Evolutionary conservation across 2,329 filamentous ascomycete genomes (phyloP).

Genomic region (Alternaria sp.): DNA sequence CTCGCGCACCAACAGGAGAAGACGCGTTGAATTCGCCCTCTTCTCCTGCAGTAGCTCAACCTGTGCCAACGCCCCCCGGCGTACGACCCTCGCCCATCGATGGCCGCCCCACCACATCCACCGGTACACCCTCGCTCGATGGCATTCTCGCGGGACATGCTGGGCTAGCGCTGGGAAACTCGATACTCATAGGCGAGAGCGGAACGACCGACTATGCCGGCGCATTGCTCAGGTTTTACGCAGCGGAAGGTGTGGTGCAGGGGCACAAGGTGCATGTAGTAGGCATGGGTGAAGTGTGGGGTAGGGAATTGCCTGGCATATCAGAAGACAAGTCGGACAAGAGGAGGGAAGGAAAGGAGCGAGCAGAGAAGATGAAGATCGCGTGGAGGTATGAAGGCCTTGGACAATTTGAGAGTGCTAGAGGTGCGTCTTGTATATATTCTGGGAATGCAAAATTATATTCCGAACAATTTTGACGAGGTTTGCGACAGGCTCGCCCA

Average conservation of each 20-base stretch:
- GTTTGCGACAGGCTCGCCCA: slow-evolving; percentile 27
- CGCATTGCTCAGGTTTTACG: slow-evolving; percentile 84
- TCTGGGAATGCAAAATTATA: slow-evolving; percentile 20
- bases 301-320: slow-evolving; percentile 81
- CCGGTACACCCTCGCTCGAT: slow-evolving; percentile 86
- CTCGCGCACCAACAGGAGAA: slow-evolving; percentile 43
- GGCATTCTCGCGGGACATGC: slow-evolving; percentile 84
- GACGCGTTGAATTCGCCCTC: slow-evolving; percentile 24
- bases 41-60: slow-evolving; percentile 19
- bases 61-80: slow-evolving; percentile 50
- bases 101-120: slow-evolving; percentile 87
- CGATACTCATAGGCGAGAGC: slow-evolving; percentile 82
- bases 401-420: slow-evolving; percentile 71
- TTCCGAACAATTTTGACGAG: slow-evolving; percentile 26
- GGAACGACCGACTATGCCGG: slow-evolving; percentile 95
- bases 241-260: slow-evolving; percentile 90
- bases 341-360: slow-evolving; percentile 44
- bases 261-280: slow-evolving; percentile 88
- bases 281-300: slow-evolving; percentile 81
- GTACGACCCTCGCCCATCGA: slow-evolving; percentile 88
- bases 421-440: slow-evolving; percentile 64
- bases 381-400: slow-evolving; percentile 95
- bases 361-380: slow-evolving; percentile 85
- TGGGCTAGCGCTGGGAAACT: slow-evolving; percentile 82
- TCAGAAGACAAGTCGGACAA: slow-evolving; percentile 54